Evolutionary conservation across 2,329 filamentous ascomycete species (phyloP).

Genomic region (Phoma herbarum): DNA sequence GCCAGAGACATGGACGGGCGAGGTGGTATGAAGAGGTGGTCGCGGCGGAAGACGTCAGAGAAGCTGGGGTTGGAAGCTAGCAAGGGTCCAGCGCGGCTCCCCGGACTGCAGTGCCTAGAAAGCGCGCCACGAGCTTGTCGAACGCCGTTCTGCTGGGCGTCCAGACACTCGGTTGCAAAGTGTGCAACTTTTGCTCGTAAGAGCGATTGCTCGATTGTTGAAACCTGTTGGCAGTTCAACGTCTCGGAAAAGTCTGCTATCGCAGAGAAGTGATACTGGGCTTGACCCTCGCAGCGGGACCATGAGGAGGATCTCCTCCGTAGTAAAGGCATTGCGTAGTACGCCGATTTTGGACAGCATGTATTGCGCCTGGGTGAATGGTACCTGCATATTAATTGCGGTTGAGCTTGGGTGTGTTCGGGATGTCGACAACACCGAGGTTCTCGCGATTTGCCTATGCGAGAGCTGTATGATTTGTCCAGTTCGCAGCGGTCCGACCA

Average conservation of each 20-base stretch:
- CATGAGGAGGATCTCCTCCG: no score
- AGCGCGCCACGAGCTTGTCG: slow-evolving; percentile 8
- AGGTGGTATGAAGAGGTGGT: slow-evolving; percentile 13
- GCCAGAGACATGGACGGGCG: slow-evolving; percentile 6
- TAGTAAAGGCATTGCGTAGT: no score
- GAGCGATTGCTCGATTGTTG: neutral
- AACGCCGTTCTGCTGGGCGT: slow-evolving; percentile 10
- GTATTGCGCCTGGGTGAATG: no score
- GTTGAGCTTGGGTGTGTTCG: no score
- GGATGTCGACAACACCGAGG: no score
- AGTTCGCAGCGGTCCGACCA: neutral
- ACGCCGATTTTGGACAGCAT: no score
- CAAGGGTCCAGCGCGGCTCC: slow-evolving; percentile 18
- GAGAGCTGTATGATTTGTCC: neutral
- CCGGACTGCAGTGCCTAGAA: slow-evolving; percentile 4
- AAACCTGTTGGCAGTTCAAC: no score
- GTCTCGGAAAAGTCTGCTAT: no score
- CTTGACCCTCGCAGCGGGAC: no score
- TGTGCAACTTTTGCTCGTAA: neutral
- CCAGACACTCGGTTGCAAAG: neutral
- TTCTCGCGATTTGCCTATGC: neutral
- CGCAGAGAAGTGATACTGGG: no score
- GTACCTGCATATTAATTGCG: no score
- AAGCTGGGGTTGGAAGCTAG: slow-evolving; percentile 21
- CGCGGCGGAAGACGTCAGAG: slow-evolving; percentile 19